A percentile compares a stretch with the other conserved stretches of the same genome.
phyloP scores from a whole-genome alignment of 768 basidiomycete species.

The Trametes gibbosa region DNA sequence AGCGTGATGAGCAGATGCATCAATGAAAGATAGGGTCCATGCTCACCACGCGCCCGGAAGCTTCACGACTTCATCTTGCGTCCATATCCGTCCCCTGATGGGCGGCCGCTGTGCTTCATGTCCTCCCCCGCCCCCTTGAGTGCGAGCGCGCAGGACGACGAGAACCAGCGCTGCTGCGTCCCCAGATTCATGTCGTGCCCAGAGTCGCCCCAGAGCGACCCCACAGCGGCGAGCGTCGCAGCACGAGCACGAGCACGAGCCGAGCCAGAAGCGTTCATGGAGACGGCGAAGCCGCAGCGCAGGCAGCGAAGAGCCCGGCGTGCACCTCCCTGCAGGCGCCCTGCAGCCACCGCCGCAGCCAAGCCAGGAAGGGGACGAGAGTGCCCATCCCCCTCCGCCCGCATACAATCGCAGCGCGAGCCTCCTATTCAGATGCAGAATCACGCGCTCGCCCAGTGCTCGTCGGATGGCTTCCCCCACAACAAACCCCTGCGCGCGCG shows the following conservation, averaged over 20 bases:
- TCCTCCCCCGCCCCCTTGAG: background rate
- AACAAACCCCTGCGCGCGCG: background rate
- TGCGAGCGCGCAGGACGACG: too few species aligned
- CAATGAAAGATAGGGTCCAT: background rate
- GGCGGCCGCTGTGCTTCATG: background rate
- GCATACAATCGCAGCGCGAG: too few species aligned
- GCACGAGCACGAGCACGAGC: background rate
- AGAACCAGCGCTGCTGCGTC: background rate
- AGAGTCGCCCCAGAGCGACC: background rate
- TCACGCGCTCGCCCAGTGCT: background rate
- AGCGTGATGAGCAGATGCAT: background rate
- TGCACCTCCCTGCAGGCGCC: background rate
- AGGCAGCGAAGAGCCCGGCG: constrained; percentile 1
- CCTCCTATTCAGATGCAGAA: background rate
- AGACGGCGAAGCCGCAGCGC: background rate
- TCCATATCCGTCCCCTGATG: background rate
- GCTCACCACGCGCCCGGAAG: background rate
- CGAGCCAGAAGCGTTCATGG: constrained; percentile 3
- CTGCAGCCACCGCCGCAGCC: background rate
- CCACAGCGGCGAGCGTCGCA: background rate
- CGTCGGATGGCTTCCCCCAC: background rate
- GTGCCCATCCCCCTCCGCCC: too few species aligned
- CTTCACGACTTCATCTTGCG: background rate
- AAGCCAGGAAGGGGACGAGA: background rate
- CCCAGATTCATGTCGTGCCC: background rate